phyloP scores from a whole-genome alignment of 495 filamentous ascomycete species.

The Xylaria intraflava region DNA sequence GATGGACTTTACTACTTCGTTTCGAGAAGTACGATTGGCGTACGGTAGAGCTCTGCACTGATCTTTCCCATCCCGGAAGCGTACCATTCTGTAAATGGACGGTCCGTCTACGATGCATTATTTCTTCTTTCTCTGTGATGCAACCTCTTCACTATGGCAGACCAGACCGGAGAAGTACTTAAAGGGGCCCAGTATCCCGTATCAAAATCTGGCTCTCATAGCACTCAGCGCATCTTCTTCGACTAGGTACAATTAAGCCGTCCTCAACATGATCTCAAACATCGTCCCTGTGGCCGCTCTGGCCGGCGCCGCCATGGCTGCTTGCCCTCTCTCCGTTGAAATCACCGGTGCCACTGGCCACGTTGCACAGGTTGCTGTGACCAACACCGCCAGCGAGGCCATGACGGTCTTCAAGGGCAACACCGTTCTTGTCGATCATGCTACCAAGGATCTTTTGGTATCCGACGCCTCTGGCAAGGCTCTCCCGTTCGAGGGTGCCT shows the following conservation, averaged over 20 bases:
- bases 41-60: no score
- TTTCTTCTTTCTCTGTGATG: background rate
- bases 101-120: constrained; percentile 1
- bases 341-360: constrained; percentile 15
- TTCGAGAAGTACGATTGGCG: no score
- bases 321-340: constrained; percentile 25
- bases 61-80: no score
- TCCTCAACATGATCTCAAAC: constrained; percentile 21
- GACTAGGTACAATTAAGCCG: background rate
- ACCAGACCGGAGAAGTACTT: constrained; percentile 7
- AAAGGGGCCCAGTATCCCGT: background rate
- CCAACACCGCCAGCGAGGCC: constrained; percentile 23
- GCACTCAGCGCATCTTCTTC: background rate
- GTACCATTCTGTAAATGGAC: constrained; percentile 5
- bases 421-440: constrained; percentile 22
- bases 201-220: background rate
- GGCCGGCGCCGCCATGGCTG: constrained; percentile 21
- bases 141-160: constrained; percentile 1
- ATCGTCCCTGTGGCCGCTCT: constrained; percentile 22
- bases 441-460: constrained; percentile 23
- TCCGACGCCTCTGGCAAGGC: constrained; percentile 17
- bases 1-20: no score
- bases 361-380: constrained; percentile 23
- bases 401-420: constrained; percentile 28
- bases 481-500: constrained; percentile 24